A percentile compares a stretch with the other conserved stretches of the same genome.
Evolutionary conservation across 2,329 filamentous ascomycete genomes (phyloP).

Genomic region (Colletotrichum orbiculare): DNA sequence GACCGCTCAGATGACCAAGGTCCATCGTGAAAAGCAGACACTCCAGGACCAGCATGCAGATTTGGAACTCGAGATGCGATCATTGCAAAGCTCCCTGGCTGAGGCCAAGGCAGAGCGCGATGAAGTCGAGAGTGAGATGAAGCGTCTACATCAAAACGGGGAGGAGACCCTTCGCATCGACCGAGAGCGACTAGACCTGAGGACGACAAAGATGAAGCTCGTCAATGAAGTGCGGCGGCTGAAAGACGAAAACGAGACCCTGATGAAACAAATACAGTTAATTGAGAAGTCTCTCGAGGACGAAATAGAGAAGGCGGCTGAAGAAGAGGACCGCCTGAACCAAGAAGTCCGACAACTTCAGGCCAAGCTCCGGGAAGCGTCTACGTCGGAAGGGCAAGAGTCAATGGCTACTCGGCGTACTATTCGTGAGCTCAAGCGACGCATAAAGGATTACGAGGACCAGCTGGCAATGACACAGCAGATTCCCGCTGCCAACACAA

Average conservation of each 20-base stretch:
- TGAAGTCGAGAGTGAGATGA: constrained; percentile 71
- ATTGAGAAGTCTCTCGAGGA: constrained; percentile 73
- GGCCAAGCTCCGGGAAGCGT: constrained; percentile 56
- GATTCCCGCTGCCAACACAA: constrained; percentile 45
- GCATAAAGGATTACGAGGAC: constrained; percentile 65
- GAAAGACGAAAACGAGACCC: constrained; percentile 69
- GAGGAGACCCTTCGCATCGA: constrained; percentile 71
- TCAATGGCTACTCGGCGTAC: constrained; percentile 70
- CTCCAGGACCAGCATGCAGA: constrained; percentile 72
- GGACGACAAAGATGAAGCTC: constrained; percentile 73
- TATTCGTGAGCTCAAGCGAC: constrained; percentile 72
- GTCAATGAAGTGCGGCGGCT: constrained; percentile 75
- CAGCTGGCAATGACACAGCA: constrained; percentile 50
- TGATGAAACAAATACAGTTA: constrained; percentile 66
- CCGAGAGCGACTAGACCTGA: constrained; percentile 75
- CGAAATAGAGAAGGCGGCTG: constrained; percentile 73
- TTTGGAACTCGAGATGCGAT: constrained; percentile 69
- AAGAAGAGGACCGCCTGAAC: constrained; percentile 72
- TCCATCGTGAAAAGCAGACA: constrained; percentile 69
- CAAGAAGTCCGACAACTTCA: constrained; percentile 66
- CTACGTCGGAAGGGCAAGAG: constrained; percentile 62
- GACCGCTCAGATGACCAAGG: constrained; percentile 66
- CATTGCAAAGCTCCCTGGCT: constrained; percentile 65
- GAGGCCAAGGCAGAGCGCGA: constrained; percentile 74
- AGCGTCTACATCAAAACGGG: constrained; percentile 63